phyloP scores from a whole-genome alignment of 768 basidiomycete species.

The Mycena belliarum region DNA sequence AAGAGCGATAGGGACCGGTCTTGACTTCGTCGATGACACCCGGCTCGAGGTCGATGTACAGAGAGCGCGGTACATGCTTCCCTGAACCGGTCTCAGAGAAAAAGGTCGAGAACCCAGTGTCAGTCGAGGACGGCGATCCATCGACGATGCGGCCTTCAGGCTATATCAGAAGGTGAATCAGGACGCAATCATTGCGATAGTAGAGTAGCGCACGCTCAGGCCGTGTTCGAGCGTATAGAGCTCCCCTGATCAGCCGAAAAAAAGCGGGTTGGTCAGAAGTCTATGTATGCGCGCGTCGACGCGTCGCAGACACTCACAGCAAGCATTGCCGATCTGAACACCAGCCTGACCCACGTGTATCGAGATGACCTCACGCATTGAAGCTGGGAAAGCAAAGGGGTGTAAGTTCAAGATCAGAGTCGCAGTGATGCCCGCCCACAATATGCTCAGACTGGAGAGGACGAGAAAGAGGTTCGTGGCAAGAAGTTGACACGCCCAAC shows the following conservation, averaged over 20 bases:
- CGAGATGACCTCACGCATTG: slow-evolving; percentile 96
- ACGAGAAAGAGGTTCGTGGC: not conserved
- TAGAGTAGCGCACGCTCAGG: slow-evolving; percentile 68
- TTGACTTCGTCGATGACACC: slow-evolving; percentile 98
- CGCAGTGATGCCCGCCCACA: too few relatives aligned
- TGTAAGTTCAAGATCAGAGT: not conserved
- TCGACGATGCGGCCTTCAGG: slow-evolving; percentile 92
- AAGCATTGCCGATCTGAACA: slow-evolving; percentile 97
- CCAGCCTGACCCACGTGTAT: slow-evolving; percentile 99
- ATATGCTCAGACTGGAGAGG: not conserved
- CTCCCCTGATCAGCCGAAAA: slow-evolving; percentile 73
- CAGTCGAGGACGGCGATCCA: slow-evolving; percentile 69
- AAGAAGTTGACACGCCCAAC: not conserved
- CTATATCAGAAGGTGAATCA: slow-evolving; percentile 44
- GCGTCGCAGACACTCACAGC: slow-evolving; percentile 68
- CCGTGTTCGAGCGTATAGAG: slow-evolving; percentile 99
- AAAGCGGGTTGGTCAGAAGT: slow-evolving; percentile 26
- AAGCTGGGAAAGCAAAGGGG: not conserved
- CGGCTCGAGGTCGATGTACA: slow-evolving; percentile 97
- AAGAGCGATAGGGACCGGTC: slow-evolving; percentile 91
- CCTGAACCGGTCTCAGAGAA: slow-evolving; percentile 97
- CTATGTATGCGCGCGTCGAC: slow-evolving; percentile 13
- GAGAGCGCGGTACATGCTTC: slow-evolving; percentile 95
- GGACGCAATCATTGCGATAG: slow-evolving; percentile 4
- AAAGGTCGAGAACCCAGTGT: slow-evolving; percentile 98